Evolutionary conservation across 2,329 filamentous ascomycete genomes (phyloP).

Genomic region (Calonectria leucothoes): DNA sequence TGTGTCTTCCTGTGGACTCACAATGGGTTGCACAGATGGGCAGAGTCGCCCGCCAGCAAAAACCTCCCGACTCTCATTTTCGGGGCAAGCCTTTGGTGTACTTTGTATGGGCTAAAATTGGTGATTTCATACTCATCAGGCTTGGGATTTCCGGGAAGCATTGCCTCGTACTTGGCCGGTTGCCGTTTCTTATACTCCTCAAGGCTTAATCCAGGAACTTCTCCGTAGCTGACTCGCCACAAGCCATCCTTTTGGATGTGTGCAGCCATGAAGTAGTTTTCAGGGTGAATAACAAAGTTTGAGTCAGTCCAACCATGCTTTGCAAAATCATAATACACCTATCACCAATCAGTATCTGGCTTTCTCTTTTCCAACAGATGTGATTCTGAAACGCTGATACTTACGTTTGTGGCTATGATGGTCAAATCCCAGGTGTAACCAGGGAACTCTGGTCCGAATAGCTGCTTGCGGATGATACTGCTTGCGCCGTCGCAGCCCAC

Average conservation of each 20-base stretch:
- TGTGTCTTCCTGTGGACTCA: neutral
- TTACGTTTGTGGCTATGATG: neutral
- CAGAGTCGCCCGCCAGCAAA: neutral
- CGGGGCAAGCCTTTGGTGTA: neutral
- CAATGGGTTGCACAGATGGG: neutral
- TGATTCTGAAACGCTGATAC: too few relatives aligned
- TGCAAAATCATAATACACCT: neutral
- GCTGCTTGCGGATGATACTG: neutral
- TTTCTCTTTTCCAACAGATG: too few relatives aligned
- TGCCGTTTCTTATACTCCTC: neutral
- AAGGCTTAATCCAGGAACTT: neutral
- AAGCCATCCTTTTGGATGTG: neutral
- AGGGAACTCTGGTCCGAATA: neutral
- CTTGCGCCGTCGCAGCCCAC: neutral
- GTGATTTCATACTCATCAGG: neutral
- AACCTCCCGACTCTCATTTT: neutral
- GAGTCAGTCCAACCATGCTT: neutral
- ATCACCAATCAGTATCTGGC: too few relatives aligned
- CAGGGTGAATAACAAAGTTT: neutral
- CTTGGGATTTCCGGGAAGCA: neutral
- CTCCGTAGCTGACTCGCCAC: neutral
- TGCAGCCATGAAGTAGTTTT: neutral
- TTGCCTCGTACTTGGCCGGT: neutral
- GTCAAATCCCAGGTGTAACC: neutral
- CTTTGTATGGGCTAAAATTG: neutral